Percentiles rank a stretch among this genome's conserved stretches.
phyloP scores from a whole-genome alignment of 2,329 filamentous ascomycete species.

The Leptographium radiaticola region DNA sequence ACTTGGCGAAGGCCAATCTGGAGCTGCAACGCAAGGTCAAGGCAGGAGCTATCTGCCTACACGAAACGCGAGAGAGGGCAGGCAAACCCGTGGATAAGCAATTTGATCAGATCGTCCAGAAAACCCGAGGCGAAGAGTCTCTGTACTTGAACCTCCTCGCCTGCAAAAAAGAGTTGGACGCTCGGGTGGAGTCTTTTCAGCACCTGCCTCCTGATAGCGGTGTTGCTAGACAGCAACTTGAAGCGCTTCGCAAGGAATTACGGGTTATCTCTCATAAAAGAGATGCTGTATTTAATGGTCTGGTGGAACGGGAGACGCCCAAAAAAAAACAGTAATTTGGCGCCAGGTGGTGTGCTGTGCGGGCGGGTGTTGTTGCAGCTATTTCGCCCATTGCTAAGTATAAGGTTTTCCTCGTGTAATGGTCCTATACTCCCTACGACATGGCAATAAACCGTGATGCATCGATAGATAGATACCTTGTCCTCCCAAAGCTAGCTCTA shows the following conservation, averaged over 20 bases:
- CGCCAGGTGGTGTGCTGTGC: too few species aligned
- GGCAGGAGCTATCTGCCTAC: conserved; percentile 49
- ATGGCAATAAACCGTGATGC: too few species aligned
- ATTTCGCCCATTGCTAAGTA: too few species aligned
- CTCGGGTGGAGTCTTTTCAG: conserved; percentile 51
- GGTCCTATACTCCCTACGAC: too few species aligned
- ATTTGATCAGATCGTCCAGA: conserved; percentile 41
- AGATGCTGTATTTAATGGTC: conserved; percentile 61
- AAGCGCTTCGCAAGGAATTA: conserved; percentile 51
- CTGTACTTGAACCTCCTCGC: conserved; percentile 43
- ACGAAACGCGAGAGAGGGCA: conserved; percentile 47
- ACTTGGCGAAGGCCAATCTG: conserved; percentile 56
- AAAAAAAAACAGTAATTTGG: conserved; percentile 18
- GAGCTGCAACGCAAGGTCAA: conserved; percentile 62
- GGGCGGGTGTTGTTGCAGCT: too few species aligned
- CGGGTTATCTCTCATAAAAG: conserved; percentile 46
- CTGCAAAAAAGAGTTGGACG: conserved; percentile 45
- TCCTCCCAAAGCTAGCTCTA: too few species aligned
- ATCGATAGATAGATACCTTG: too few species aligned
- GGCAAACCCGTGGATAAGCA: neutral
- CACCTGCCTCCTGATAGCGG: conserved; percentile 60
- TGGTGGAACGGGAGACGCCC: conserved; percentile 51
- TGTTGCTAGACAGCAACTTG: conserved; percentile 57
- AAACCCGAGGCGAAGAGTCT: conserved; percentile 44
- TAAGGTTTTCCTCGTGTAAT: too few species aligned